These are phyloP conservation scores for Amanita fuliginea DNA, from an alignment of 768 basidiomycete genomes.

Conservation along the genomic window DNA sequence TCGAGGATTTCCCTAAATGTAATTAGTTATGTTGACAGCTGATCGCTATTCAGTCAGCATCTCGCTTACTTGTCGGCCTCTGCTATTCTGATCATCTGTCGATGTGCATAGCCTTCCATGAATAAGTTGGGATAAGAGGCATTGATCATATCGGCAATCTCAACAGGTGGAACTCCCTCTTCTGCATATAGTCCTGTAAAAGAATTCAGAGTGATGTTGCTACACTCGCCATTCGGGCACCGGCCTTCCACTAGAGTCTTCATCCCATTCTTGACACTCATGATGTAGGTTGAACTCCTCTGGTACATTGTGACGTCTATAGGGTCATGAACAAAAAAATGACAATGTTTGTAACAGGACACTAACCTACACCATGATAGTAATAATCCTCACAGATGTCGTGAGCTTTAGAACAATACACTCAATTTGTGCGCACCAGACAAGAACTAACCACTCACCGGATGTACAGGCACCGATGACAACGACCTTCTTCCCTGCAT, in stretches of 20 bases:
- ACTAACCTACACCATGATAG: constrained; percentile 30
- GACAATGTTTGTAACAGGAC: neutral
- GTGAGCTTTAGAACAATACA: constrained; percentile 20
- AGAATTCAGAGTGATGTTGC: neutral
- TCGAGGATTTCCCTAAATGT: constrained; percentile 27
- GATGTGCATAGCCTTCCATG: constrained; percentile 18
- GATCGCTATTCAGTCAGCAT: neutral
- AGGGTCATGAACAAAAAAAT: neutral
- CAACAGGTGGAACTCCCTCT: constrained; percentile 28
- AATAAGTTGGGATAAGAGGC: constrained; percentile 34
- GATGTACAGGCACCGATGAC: constrained; percentile 62
- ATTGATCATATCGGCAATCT: constrained; percentile 33
- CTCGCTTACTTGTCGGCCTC: constrained; percentile 40
- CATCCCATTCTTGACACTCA: constrained; percentile 33
- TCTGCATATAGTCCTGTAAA: constrained; percentile 34
- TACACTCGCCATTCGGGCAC: neutral
- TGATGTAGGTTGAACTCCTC: constrained; percentile 46
- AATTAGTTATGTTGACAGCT: neutral
- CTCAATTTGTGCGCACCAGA: constrained; percentile 12
- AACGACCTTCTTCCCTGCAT: constrained; percentile 58
- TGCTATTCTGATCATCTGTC: constrained; percentile 29
- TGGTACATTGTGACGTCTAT: constrained; percentile 51
- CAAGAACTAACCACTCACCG: constrained; percentile 13
- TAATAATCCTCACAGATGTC: constrained; percentile 33
- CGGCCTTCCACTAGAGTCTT: constrained; percentile 16